Evolutionary conservation across 192 early-diverging fungal genomes (phyloP).

Genomic region (Pilaira anomala): DNA sequence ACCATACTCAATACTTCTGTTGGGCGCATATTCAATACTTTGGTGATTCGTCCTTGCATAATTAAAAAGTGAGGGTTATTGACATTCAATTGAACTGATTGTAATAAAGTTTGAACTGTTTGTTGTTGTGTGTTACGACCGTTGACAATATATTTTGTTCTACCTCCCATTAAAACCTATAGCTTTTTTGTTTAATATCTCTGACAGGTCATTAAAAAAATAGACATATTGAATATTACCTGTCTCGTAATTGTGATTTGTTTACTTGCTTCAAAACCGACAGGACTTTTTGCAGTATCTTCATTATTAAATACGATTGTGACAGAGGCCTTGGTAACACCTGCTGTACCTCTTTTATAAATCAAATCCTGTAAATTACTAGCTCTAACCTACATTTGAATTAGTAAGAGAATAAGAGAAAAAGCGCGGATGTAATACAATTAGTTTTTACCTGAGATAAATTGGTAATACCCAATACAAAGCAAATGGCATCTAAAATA

Average conservation of each 20-base stretch:
- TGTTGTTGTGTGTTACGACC: slow-evolving; percentile 87
- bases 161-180: slow-evolving; percentile 82
- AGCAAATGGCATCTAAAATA: slow-evolving; percentile 98
- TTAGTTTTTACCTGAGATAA: slow-evolving; percentile 69
- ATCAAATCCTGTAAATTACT: slow-evolving; percentile 92
- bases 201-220: neutral
- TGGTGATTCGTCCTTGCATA: slow-evolving; percentile 99
- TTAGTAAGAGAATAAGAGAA: neutral
- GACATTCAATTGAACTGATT: slow-evolving; percentile 97
- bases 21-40: slow-evolving; percentile 99
- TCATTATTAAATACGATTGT: slow-evolving; percentile 96
- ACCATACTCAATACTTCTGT: slow-evolving; percentile 96
- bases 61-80: slow-evolving; percentile 99
- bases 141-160: slow-evolving; percentile 98
- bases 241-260: slow-evolving; percentile 95
- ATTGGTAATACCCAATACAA: slow-evolving; percentile 95
- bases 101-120: slow-evolving; percentile 87
- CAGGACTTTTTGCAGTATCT: slow-evolving; percentile 77
- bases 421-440: neutral
- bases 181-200: no score
- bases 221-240: no score
- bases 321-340: slow-evolving; percentile 96
- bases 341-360: slow-evolving; percentile 98
- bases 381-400: slow-evolving; percentile 69
- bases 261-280: slow-evolving; percentile 80